Evolutionary conservation across 1,284 basidiomycete species (phyloP).

Genomic region (Pisolithus thermaeus): DNA sequence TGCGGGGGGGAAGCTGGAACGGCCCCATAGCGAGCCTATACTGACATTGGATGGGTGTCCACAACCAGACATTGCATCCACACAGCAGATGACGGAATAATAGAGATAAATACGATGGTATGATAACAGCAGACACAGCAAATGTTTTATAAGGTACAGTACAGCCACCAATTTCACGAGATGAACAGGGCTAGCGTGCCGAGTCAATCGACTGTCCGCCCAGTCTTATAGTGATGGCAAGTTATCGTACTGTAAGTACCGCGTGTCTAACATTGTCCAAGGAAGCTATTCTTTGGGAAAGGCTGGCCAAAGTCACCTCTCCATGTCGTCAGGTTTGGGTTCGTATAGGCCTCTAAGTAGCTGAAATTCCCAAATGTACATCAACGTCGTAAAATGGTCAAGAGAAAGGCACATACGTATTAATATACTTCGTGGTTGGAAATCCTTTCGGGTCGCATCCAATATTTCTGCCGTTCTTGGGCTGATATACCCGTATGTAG

Average conservation of each 20-base stretch:
- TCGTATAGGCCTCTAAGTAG: constrained; percentile 36
- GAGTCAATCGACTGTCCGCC: too few species aligned
- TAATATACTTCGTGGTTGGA: constrained; percentile 62
- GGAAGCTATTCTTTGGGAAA: constrained; percentile 28
- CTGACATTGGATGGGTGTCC: background rate
- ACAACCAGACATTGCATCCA: background rate
- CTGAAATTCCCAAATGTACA: constrained; percentile 12
- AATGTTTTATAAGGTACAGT: too few species aligned
- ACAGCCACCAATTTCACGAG: too few species aligned
- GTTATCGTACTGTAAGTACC: background rate
- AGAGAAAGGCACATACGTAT: constrained; percentile 32
- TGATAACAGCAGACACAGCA: too few species aligned
- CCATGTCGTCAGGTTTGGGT: constrained; percentile 39
- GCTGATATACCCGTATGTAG: constrained; percentile 68
- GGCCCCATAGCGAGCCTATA: constrained; percentile 5
- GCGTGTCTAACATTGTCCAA: constrained; percentile 24
- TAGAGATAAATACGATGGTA: too few species aligned
- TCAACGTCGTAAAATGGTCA: constrained; percentile 1
- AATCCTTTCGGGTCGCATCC: constrained; percentile 67
- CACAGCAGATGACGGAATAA: too few species aligned
- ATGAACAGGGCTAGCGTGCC: too few species aligned
- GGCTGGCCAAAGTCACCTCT: constrained; percentile 27
- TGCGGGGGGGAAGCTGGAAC: background rate
- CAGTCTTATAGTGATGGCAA: too few species aligned
- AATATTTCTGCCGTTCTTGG: constrained; percentile 48